phyloP scores from a whole-genome alignment of 1,139 yeast genomes.

The Pichia sp. region DNA sequence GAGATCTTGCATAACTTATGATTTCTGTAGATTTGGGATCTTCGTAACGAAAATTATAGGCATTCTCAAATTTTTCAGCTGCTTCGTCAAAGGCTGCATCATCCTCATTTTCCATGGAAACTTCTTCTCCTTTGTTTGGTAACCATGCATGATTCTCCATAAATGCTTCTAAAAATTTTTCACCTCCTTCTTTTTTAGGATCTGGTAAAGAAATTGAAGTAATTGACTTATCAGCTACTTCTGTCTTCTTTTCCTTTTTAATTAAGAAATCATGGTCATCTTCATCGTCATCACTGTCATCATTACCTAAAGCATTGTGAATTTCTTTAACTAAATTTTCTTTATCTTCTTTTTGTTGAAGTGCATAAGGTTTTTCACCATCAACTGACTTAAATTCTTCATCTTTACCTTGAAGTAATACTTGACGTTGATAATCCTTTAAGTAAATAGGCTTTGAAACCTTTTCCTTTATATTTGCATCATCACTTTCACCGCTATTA shows the following conservation, averaged over 20 bases:
- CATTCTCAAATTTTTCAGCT: constrained; percentile 84
- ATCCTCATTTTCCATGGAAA: constrained; percentile 47
- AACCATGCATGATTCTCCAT: constrained; percentile 84
- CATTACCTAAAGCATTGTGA: constrained; percentile 54
- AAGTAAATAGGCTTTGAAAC: constrained; percentile 76
- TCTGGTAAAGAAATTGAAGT: constrained; percentile 48
- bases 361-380: constrained; percentile 56
- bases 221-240: constrained; percentile 1
- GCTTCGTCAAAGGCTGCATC: constrained; percentile 90
- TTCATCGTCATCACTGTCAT: constrained; percentile 42
- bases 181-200: constrained; percentile 52
- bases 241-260: constrained; percentile 41
- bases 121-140: constrained; percentile 45
- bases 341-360: constrained; percentile 73
- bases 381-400: constrained; percentile 37
- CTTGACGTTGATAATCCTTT: constrained; percentile 88
- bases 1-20: constrained; percentile 93
- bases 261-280: constrained; percentile 53
- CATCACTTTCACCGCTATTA: constrained; percentile 36
- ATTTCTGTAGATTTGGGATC: constrained; percentile 89
- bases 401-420: constrained; percentile 55
- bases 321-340: constrained; percentile 68
- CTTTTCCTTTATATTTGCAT: constrained; percentile 42
- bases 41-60: constrained; percentile 91
- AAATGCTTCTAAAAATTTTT: constrained; percentile 66